Evolutionary conservation across 2,329 filamentous ascomycete species (phyloP), one percentile per base, ranked within the genome.

Genomic region (Rutstroemia sp.): DNA sequence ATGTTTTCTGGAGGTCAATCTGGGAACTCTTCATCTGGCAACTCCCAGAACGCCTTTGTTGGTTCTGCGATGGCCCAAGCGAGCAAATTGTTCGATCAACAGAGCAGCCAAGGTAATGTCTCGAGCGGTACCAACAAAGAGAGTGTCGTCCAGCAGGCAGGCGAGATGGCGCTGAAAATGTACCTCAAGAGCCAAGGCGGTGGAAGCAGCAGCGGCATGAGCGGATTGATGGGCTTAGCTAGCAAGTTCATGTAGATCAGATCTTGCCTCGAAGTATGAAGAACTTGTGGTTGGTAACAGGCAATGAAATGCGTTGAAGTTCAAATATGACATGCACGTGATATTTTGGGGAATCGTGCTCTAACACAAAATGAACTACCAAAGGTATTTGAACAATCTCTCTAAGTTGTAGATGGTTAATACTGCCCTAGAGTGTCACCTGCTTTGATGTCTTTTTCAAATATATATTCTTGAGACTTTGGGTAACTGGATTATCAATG

Each of bases 21-120:
- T 50, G 72, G 75, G 12, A 72, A 74, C 61, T 61, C 73, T 60
- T 64, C 73, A 58, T 70, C 72, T 8, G 73, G 73, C 48, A 75
- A 78, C 67, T 82, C 83, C 63, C 86, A 95, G 78, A 89, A 86
- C 70, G 81, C 86, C 60, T 89, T 96, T 67, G 81, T 96, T 60
- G 88, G 87, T 4, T 76, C 95, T 70, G 92, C 92, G 45, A 92
- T 96, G 89, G n/a, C n/a, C n/a, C n/a, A n/a, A n/a, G n/a, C n/a
- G n/a, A n/a, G n/a, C n/a, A n/a, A n/a, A n/a, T n/a, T n/a, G n/a
- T n/a, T n/a, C n/a, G n/a, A n/a, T n/a, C n/a, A n/a, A n/a, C n/a
- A 84, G 70, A 70, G 75, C 30, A 72, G 76, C 9, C 71, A 78
- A 62, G 81, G 81, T 63, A 77, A 79, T 63, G 73, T 82, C 19